Evolutionary conservation across 2,329 filamentous ascomycete genomes (phyloP).

Genomic region (Paracamarosporium sp.): DNA sequence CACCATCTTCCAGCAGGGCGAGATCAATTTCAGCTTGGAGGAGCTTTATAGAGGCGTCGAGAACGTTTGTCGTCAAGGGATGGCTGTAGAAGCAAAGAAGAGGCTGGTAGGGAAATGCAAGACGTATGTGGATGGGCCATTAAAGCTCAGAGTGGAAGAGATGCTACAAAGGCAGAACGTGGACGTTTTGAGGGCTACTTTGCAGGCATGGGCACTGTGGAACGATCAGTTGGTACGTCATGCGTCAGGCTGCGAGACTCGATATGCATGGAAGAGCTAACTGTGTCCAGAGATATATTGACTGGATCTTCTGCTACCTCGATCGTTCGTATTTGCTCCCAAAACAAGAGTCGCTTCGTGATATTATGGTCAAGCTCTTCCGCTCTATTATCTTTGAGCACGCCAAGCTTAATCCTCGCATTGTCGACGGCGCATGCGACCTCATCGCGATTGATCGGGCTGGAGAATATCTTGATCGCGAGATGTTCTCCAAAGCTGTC

Average conservation of each 20-base stretch:
- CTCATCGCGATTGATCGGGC: conserved; percentile 76
- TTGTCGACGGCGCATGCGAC: conserved; percentile 75
- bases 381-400: conserved; percentile 66
- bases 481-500: conserved; percentile 74
- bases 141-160: conserved; percentile 67
- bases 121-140: conserved; percentile 61
- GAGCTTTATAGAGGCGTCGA: conserved; percentile 90
- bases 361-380: conserved; percentile 81
- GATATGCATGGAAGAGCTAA: conserved; percentile 13
- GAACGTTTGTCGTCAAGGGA: conserved; percentile 83
- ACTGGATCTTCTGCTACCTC: conserved; percentile 91
- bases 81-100: conserved; percentile 71
- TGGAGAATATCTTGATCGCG: conserved; percentile 63
- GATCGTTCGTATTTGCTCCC: conserved; percentile 88
- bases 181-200: conserved; percentile 66
- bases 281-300: conserved; percentile 68
- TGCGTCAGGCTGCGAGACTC: background rate
- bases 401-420: conserved; percentile 57
- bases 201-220: conserved; percentile 78
- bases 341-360: conserved; percentile 77
- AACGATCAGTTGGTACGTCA: conserved; percentile 72
- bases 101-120: conserved; percentile 72
- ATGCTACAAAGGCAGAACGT: conserved; percentile 65
- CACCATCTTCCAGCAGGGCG: conserved; percentile 73
- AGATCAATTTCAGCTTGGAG: conserved; percentile 73